Evolutionary conservation across 2,329 filamentous ascomycete genomes (phyloP).

Genomic region (Cercospora janseana): DNA sequence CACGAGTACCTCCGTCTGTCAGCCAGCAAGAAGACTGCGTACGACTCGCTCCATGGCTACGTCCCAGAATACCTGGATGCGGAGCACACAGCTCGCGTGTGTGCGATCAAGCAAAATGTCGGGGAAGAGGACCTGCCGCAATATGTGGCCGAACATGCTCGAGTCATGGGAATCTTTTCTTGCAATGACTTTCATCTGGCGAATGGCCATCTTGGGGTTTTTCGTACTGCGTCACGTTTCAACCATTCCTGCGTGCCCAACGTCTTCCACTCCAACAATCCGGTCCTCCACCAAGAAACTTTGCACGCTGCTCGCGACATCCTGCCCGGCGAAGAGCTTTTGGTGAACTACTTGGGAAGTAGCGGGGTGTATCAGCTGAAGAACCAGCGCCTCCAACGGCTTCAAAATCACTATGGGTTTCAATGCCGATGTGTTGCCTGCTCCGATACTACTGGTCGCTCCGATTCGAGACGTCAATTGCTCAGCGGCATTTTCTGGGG

Average conservation of each 20-base stretch:
- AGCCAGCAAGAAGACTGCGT: conserved; percentile 20
- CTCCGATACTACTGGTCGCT: conserved; percentile 20
- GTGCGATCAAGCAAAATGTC: conserved; percentile 2
- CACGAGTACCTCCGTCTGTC: conserved; percentile 25
- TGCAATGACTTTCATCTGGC: conserved; percentile 28
- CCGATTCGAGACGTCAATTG: conserved; percentile 24
- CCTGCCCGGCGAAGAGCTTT: conserved; percentile 32
- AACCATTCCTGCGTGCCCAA: conserved; percentile 35
- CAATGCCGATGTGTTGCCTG: conserved; percentile 33
- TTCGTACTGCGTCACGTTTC: conserved; percentile 22
- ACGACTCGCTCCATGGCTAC: conserved; percentile 25
- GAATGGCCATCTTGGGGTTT: conserved; percentile 21
- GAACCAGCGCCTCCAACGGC: conserved; percentile 22
- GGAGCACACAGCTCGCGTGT: conserved; percentile 23
- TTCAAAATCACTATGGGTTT: conserved; percentile 32
- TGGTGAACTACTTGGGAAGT: conserved; percentile 18
- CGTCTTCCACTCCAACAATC: conserved; percentile 26
- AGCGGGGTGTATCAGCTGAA: conserved; percentile 5
- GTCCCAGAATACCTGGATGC: conserved; percentile 20
- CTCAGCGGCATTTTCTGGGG: conserved; percentile 18
- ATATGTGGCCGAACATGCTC: conserved; percentile 21
- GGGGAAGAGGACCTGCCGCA: conserved; percentile 15
- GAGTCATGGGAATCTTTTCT: conserved; percentile 31
- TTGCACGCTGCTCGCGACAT: conserved; percentile 35
- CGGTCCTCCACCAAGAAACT: conserved; percentile 19